phyloP scores from a whole-genome alignment of 1,284 basidiomycete species.

The Marasmius tenuissimus region DNA sequence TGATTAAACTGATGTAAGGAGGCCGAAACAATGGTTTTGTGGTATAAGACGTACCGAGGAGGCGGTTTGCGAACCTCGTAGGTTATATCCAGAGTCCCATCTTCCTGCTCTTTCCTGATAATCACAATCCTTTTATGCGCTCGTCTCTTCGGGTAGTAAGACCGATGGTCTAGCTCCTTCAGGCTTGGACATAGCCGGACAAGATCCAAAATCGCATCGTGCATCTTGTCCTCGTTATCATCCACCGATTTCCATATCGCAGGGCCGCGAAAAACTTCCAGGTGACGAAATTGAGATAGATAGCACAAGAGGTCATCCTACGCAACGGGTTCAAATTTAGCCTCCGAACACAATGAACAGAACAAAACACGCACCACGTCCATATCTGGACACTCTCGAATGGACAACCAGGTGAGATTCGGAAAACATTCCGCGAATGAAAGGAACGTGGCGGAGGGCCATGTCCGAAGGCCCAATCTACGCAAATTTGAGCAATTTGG shows the following conservation, averaged over 20 bases:
- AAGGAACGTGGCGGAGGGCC: background rate
- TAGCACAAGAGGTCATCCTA: slow-evolving; percentile 38
- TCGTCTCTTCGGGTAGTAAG: slow-evolving; percentile 29
- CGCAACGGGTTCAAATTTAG: background rate
- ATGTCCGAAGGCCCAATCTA: background rate
- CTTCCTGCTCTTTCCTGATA: slow-evolving; percentile 26
- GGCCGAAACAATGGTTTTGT: background rate
- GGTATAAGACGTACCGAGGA: slow-evolving; percentile 25
- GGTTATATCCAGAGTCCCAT: slow-evolving; percentile 25
- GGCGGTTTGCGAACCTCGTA: slow-evolving; percentile 33
- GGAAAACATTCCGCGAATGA: slow-evolving; percentile 33
- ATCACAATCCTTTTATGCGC: slow-evolving; percentile 38
- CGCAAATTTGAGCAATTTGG: background rate
- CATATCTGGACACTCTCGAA: slow-evolving; percentile 8
- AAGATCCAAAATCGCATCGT: slow-evolving; percentile 36
- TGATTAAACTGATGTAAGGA: background rate
- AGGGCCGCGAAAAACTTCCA: slow-evolving; percentile 40
- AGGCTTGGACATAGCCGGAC: slow-evolving; percentile 39
- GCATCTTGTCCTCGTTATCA: slow-evolving; percentile 33
- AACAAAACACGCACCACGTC: slow-evolving; percentile 21
- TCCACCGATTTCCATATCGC: slow-evolving; percentile 39
- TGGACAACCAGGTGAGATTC: slow-evolving; percentile 36
- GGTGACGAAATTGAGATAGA: slow-evolving; percentile 35
- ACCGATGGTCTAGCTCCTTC: slow-evolving; percentile 38
- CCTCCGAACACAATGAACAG: background rate